These are phyloP conservation scores for Podaxis sp. DNA, from an alignment of 768 basidiomycete species.

Conservation along the genomic window DNA sequence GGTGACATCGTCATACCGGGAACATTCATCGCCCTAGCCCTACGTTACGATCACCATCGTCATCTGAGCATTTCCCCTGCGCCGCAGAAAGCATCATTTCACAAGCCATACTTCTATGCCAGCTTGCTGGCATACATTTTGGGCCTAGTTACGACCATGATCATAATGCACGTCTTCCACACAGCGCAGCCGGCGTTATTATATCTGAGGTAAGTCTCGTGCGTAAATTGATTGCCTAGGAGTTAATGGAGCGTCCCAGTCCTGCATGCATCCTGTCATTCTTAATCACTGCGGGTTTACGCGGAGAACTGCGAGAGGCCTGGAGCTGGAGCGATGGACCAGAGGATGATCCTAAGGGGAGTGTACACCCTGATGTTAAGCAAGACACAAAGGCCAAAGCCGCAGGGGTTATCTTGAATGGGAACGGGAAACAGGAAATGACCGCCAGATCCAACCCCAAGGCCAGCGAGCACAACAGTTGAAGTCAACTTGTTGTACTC, in stretches of 20 bases:
- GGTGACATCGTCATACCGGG: conserved; percentile 77
- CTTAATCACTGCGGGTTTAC: conserved; percentile 45
- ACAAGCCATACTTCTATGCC: conserved; percentile 74
- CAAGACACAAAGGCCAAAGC: conserved; percentile 10
- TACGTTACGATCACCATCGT: conserved; percentile 76
- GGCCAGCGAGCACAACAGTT: not conserved
- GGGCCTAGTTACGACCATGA: conserved; percentile 75
- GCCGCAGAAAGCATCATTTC: conserved; percentile 32
- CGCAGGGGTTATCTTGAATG: conserved; percentile 8
- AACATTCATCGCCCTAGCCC: conserved; percentile 74
- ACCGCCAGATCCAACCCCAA: not conserved
- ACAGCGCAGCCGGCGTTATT: conserved; percentile 88
- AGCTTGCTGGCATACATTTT: conserved; percentile 65
- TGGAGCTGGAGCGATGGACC: conserved; percentile 71
- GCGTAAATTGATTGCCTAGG: not conserved
- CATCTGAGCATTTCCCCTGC: conserved; percentile 20
- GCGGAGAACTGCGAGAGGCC: conserved; percentile 66
- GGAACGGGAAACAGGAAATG: not conserved
- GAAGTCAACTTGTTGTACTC: too few relatives aligned
- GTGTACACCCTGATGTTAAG: not conserved
- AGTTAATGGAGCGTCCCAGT: conserved; percentile 26
- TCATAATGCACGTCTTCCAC: conserved; percentile 74
- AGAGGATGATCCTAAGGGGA: conserved; percentile 20
- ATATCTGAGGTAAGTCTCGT: conserved; percentile 68
- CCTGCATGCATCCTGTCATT: conserved; percentile 78